Base-by-base conservation (phyloP, 106 monocot genomes). In the Acorus calamus region DNA sequence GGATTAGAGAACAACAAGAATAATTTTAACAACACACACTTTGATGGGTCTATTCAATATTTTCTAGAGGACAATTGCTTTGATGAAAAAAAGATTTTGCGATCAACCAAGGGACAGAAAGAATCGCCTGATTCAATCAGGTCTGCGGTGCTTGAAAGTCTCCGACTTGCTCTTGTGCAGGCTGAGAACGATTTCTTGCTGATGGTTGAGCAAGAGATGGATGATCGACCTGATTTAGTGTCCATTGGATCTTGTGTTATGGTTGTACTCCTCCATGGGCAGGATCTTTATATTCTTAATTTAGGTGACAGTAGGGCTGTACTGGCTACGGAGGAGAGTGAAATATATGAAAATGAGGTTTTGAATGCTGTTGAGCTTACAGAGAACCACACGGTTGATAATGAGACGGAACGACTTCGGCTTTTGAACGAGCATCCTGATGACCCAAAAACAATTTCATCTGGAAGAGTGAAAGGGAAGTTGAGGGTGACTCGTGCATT, bases 221-320 rank as follows among this genome's bases (percentile, higher is more conserved):
- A 61, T 61, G 61, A 60, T 11, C 49, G 70, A 3, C 70, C 60
- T 11, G 70, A 70, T 70, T 52, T 70, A 46, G 70, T 70, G 0
- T 70, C 70, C 7, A 56, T 70, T 7, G 70, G 70, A 5, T 70
- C 70, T 70, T 60, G 70, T 70, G 70, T 70, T 46, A 45, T 70
- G 42, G 70, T 53, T 51, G 61, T 70, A 8, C 70, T 70, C 43
- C 70, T 70, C 53, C 43, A 60, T 61, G 60, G 60, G 42, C 42
- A 70, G 4, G 52, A 61, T 13, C 12, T 70, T 6, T 70, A 61
- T 45, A 53, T 45, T 9, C 51, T 70, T 10, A 53, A 13, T 44
- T 49, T 70, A 52, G 70, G 70, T 52, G 70, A 70, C 42, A 70
- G 70, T 14, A 70, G 70, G 53, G 70, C 70, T 60, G 44, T 70